These are phyloP conservation scores for Lonicera japonica DNA, from an alignment of 129 eudicot species.

Conservation along the genomic window DNA sequence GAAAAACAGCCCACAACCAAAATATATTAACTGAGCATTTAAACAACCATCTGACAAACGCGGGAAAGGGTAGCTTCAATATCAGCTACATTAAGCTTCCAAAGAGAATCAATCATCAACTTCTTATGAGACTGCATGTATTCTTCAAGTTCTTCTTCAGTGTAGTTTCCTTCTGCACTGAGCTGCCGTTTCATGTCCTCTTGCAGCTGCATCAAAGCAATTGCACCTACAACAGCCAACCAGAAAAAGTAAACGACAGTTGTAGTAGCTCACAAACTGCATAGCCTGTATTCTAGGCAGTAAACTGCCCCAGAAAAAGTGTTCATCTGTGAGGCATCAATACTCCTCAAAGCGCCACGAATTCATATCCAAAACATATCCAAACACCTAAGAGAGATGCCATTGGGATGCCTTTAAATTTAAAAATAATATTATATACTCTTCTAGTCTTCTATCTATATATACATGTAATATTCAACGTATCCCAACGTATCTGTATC, in stretches of 20 bases:
- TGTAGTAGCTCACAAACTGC: background rate
- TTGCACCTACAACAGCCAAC: constrained; percentile 55
- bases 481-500: no score
- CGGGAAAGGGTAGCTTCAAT: constrained; percentile 82
- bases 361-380: no score
- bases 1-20: background rate
- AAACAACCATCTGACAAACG: constrained; percentile 85
- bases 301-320: background rate
- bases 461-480: no score
- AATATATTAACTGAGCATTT: background rate
- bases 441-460: no score
- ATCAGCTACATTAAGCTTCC: constrained; percentile 98
- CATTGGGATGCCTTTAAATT: no score
- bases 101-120: constrained; percentile 85
- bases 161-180: constrained; percentile 76
- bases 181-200: constrained; percentile 88
- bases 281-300: background rate
- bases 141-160: constrained; percentile 78
- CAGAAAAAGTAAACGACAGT: constrained; percentile 2
- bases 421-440: no score
- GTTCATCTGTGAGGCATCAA: no score
- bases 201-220: constrained; percentile 94
- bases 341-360: no score
- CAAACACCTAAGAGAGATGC: no score
- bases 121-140: constrained; percentile 93